A percentile compares a stretch with the other conserved stretches of the same genome.
Conservation (phyloP, 75 land plant genomes). For the Larix kaempferi region DNA sequence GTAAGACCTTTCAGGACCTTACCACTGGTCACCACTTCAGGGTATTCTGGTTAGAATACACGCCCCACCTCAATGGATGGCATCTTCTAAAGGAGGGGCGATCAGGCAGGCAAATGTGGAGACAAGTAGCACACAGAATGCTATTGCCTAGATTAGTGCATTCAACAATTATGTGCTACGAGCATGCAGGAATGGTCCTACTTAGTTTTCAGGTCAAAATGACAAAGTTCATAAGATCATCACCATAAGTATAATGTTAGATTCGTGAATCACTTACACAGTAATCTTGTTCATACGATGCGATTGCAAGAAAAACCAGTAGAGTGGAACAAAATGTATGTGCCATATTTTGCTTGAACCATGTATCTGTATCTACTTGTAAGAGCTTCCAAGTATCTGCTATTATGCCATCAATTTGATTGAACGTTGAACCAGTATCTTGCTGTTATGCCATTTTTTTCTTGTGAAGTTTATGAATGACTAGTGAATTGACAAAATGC, state of each 20-base stretch:
- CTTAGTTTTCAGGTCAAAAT: background rate
- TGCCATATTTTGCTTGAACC: background rate
- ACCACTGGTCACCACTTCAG: background rate
- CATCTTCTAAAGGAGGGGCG: too few species aligned
- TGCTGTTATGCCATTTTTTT: background rate
- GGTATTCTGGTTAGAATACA: background rate
- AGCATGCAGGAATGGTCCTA: background rate
- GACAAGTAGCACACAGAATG: background rate
- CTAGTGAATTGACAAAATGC: conserved; percentile 3
- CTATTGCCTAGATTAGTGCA: background rate
- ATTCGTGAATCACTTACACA: background rate
- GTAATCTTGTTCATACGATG: background rate
- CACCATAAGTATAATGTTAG: background rate
- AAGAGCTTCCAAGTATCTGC: background rate
- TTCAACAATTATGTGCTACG: background rate
- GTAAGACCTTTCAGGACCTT: background rate
- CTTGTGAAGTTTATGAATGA: background rate
- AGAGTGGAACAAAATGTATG: background rate
- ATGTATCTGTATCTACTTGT: background rate
- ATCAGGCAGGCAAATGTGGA: background rate
- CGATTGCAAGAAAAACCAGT: background rate
- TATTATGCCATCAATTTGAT: background rate
- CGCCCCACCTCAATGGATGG: background rate
- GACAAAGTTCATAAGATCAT: background rate
- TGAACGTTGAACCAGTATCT: background rate